Conservation (phyloP, 1,284 basidiomycete species). For the Rhodotorula sp. region DNA sequence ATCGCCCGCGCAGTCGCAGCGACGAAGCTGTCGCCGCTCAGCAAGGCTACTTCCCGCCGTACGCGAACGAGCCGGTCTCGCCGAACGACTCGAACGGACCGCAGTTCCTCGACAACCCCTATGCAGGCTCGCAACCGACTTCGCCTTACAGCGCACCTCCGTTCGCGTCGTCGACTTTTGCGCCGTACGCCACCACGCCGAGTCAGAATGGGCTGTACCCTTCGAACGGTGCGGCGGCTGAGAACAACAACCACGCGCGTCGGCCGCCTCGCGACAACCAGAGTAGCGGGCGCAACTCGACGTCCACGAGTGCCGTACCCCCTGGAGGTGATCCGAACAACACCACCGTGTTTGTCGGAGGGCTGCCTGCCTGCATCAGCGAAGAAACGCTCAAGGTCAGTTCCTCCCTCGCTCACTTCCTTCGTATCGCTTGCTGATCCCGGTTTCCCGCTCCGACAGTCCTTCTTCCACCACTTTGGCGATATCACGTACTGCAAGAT, state of each 20-base stretch:
- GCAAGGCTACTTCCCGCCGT: slow-evolving; percentile 32
- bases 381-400: slow-evolving; percentile 74
- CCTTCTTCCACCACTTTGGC: slow-evolving; percentile 84
- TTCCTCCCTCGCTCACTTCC: background rate
- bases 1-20: slow-evolving; percentile 25
- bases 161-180: background rate
- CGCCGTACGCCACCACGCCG: background rate
- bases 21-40: slow-evolving; percentile 6
- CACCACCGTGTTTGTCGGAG: slow-evolving; percentile 89
- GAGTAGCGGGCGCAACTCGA: background rate
- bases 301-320: slow-evolving; percentile 55
- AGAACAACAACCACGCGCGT: background rate
- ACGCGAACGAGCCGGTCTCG: slow-evolving; percentile 3
- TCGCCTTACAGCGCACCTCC: slow-evolving; percentile 1
- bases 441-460: slow-evolving; percentile 12
- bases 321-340: slow-evolving; percentile 77
- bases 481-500: slow-evolving; percentile 95
- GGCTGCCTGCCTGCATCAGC: slow-evolving; percentile 76
- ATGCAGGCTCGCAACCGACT: background rate
- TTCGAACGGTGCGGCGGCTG: background rate
- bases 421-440: background rate
- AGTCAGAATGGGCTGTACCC: background rate
- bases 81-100: background rate
- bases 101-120: slow-evolving; percentile 3
- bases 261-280: background rate